Evolutionary conservation across 441 rosid species (phyloP), one percentile per base, ranked within the genome.

Genomic region (Croton laevigatus): DNA sequence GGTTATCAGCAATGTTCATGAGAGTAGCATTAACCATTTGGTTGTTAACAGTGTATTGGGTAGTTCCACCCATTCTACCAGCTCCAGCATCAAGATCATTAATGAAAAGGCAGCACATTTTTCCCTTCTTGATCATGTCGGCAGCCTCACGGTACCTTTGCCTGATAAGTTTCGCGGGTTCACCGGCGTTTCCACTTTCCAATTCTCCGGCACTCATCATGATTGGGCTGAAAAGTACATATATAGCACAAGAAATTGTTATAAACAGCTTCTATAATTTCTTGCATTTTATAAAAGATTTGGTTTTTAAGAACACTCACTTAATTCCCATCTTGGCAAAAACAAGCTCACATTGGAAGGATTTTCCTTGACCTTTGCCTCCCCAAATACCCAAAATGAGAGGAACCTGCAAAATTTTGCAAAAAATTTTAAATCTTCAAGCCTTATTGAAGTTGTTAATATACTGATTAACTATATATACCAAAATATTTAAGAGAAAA

Each of bases 181-280:
- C 98, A 79, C 99, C 97, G 0, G 98, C 98, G 73, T 92, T 92
- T 23, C 99, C 99, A 46, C 99, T 95, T 78, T 95, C 99, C 75
- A 94, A 72, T 75, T 94, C 99, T 90, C 99, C 97, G 10, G 98
- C 98, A 78, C 99, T 95, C 99, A 95, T 95, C 99, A 91, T 91
- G 74, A 95, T 95, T 14, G 99, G 99, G 85, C 97, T 95, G 85
- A 64, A 78, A 75, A 22, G 48, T 57, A 19, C 32, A 13, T 22
- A 34, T 36, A 71, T 4, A 45, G 49, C 22, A 66, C 2, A 27
- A 27, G n/a, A 40, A 53, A 53, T 13, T 37, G 61, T 66, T 20
- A 37, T 22, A 6, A 19, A 17, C 5, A n/a, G 57, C 23, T n/a
- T n/a, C 12, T 42, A 20, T 38, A 1, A 1, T 40, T 6, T 40